phyloP scores from a whole-genome alignment of 78 protist genomes.

The Dictyostelium brefeldianum region DNA sequence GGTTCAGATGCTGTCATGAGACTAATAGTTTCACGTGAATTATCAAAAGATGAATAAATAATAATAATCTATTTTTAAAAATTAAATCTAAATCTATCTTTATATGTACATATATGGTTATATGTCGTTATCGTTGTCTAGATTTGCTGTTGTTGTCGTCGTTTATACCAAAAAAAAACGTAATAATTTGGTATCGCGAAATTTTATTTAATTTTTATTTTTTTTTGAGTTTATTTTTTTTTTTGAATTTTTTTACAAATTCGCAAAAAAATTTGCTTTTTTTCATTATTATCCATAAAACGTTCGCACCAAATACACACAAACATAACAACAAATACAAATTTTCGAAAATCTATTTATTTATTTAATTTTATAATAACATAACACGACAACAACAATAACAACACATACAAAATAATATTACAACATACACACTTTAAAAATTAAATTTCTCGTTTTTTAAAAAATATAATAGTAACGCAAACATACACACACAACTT shows the following conservation, averaged over 20 bases:
- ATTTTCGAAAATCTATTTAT: too few relatives aligned
- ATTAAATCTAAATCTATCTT: too few relatives aligned
- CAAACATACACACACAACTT: background rate
- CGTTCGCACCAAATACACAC: background rate
- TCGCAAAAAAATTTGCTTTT: background rate
- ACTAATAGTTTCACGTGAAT: conserved; percentile 49
- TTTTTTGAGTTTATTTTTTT: background rate
- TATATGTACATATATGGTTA: background rate
- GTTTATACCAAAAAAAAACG: too few relatives aligned
- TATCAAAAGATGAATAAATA: conserved; percentile 51
- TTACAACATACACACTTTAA: background rate
- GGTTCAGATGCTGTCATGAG: conserved; percentile 89
- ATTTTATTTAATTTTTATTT: background rate
- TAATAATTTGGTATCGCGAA: too few relatives aligned
- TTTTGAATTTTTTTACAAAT: background rate
- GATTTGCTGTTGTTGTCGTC: too few relatives aligned
- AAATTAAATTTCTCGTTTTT: too few relatives aligned
- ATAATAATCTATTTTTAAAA: too few relatives aligned
- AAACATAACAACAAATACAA: background rate
- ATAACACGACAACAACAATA: background rate
- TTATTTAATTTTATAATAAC: background rate
- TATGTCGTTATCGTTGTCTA: conserved; percentile 50
- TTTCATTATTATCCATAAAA: background rate
- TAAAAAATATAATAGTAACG: too few relatives aligned
- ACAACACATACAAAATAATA: background rate